These are phyloP conservation scores for Helenozyma baotianmanensis DNA, from an alignment of 805 yeast species.

Conservation along the genomic window DNA sequence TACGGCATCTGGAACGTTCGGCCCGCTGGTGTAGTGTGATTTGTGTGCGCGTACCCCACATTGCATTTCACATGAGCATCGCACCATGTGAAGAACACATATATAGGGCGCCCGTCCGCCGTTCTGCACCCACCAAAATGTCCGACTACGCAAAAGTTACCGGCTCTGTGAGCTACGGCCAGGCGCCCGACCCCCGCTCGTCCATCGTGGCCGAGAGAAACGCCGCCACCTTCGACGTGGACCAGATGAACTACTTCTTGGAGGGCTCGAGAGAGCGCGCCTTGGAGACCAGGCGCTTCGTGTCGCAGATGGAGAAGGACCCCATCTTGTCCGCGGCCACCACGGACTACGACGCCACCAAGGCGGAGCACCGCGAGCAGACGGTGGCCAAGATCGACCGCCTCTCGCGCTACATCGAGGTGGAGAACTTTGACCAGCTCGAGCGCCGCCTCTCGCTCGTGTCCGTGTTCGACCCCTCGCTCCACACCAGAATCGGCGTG, in stretches of 20 bases:
- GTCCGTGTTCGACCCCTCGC: slow-evolving; percentile 70
- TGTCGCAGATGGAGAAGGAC: slow-evolving; percentile 62
- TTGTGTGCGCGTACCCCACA: no score
- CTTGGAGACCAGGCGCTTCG: slow-evolving; percentile 39
- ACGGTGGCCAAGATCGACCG: slow-evolving; percentile 61
- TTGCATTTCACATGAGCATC: no score
- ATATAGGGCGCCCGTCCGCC: no score
- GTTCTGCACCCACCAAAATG: slow-evolving; percentile 1
- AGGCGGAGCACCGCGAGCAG: slow-evolving; percentile 52
- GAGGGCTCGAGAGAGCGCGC: slow-evolving; percentile 48
- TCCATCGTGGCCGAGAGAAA: slow-evolving; percentile 43
- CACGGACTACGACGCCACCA: slow-evolving; percentile 53
- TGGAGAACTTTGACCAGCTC: slow-evolving; percentile 40
- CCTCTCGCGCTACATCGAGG: slow-evolving; percentile 58
- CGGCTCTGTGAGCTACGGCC: slow-evolving; percentile 11
- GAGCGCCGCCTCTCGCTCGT: slow-evolving; percentile 56
- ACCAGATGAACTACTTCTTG: slow-evolving; percentile 47
- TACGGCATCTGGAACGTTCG: no score
- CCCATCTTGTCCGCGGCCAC: slow-evolving; percentile 56
- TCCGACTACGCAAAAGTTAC: slow-evolving; percentile 7
- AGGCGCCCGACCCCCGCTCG: slow-evolving; percentile 31
- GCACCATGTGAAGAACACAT: no score
- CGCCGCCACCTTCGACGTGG: slow-evolving; percentile 31
- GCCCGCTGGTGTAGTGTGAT: no score
- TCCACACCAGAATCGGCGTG: slow-evolving; percentile 80